Conservation (phyloP, 805 yeast species). For the Lachancea nothofagi region DNA sequence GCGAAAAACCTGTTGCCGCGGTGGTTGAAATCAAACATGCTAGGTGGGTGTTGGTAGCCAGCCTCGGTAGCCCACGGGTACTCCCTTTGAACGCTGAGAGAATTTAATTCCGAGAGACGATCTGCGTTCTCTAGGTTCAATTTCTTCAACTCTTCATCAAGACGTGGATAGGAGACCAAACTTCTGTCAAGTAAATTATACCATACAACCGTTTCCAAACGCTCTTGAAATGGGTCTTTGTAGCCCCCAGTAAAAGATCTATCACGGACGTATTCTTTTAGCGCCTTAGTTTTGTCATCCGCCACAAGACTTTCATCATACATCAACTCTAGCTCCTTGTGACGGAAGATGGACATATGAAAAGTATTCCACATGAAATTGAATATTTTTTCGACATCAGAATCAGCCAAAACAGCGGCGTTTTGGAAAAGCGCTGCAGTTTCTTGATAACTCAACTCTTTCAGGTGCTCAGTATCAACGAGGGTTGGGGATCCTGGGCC, state of each 20-base stretch:
- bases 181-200: conserved; percentile 9
- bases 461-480: not conserved
- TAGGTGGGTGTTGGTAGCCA: conserved; percentile 10
- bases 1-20: conserved; percentile 7
- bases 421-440: conserved; percentile 3
- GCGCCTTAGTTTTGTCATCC: conserved; percentile 11
- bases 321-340: conserved; percentile 28
- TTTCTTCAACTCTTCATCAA: conserved; percentile 1
- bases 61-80: conserved; percentile 9
- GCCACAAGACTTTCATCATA: conserved; percentile 14
- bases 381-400: conserved; percentile 17
- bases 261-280: conserved; percentile 7
- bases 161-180: conserved; percentile 3
- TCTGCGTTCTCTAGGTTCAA: conserved; percentile 4
- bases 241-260: conserved; percentile 8
- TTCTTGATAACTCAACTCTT: not conserved
- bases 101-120: conserved; percentile 5
- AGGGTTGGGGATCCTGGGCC: conserved; percentile 3
- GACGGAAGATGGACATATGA: conserved; percentile 22
- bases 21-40: conserved; percentile 6
- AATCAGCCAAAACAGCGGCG: conserved; percentile 13
- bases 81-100: not conserved
- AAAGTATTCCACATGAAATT: conserved; percentile 18
- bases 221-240: conserved; percentile 11
- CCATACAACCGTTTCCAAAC: conserved; percentile 11